Conservation (phyloP, 768 basidiomycete species). For the Leccinum boreale region DNA sequence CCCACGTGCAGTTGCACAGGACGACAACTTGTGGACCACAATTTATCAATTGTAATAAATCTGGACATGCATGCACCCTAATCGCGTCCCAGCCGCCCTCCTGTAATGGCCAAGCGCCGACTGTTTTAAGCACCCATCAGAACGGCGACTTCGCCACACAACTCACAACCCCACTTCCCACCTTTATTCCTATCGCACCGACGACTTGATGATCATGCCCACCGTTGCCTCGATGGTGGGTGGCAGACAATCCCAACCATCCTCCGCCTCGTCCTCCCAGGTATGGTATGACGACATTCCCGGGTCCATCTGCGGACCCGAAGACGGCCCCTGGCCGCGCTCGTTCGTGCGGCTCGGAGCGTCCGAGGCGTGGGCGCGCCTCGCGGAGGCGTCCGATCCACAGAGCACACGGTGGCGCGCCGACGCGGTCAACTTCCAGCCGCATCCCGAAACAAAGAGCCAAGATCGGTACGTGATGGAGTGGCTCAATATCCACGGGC, state of each 20-base stretch:
- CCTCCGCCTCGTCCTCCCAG: conserved; percentile 31
- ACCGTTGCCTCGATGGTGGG: conserved; percentile 10
- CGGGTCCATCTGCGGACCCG: conserved; percentile 57
- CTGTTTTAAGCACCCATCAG: conserved; percentile 27
- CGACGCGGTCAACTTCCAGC: conserved; percentile 67
- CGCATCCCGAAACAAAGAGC: conserved; percentile 48
- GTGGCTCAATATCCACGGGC: conserved; percentile 52
- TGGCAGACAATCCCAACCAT: conserved; percentile 11
- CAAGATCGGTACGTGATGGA: conserved; percentile 66
- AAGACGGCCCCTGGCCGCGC: conserved; percentile 65
- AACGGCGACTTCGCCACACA: conserved; percentile 6
- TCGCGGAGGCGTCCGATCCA: conserved; percentile 50
- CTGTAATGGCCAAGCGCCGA: conserved; percentile 27
- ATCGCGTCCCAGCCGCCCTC: conserved; percentile 8
- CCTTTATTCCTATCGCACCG: neutral
- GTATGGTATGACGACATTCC: conserved; percentile 61
- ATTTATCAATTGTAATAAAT: conserved; percentile 19
- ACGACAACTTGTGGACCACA: conserved; percentile 10
- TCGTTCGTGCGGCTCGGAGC: conserved; percentile 50
- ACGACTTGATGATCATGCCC: conserved; percentile 17
- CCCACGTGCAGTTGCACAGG: conserved; percentile 29
- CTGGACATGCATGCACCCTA: conserved; percentile 21
- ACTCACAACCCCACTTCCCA: neutral
- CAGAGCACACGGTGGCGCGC: conserved; percentile 44
- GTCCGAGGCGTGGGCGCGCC: conserved; percentile 51